Conservation (phyloP, 2,329 filamentous ascomycete species). For the Colletotrichum brevisporum region DNA sequence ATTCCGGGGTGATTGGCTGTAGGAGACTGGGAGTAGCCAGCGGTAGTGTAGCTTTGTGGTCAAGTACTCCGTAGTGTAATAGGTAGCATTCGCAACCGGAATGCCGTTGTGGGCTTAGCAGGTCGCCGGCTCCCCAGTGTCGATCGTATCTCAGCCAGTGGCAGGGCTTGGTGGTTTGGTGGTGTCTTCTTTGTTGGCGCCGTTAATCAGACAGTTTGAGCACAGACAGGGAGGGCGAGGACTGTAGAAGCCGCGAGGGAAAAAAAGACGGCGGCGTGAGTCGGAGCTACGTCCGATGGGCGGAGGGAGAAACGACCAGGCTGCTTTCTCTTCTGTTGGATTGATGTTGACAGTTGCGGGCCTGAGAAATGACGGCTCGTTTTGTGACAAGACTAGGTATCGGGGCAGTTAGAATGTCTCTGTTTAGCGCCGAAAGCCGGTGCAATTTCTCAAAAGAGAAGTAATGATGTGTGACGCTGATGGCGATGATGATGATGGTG, state of each 20-base stretch:
- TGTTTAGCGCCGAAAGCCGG: slow-evolving; percentile 20
- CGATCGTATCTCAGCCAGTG: slow-evolving; percentile 36
- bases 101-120: neutral
- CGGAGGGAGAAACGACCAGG: slow-evolving; percentile 1
- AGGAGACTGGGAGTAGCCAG: no score
- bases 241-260: neutral
- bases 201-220: slow-evolving; percentile 22
- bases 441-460: neutral
- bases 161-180: neutral
- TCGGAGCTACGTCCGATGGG: slow-evolving; percentile 25
- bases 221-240: slow-evolving; percentile 27
- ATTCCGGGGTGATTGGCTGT: neutral
- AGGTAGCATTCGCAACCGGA: neutral
- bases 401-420: slow-evolving; percentile 31
- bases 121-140: slow-evolving; percentile 9
- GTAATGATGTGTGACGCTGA: neutral
- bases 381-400: slow-evolving; percentile 18
- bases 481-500: neutral
- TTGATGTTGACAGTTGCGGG: neutral
- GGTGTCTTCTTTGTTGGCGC: slow-evolving; percentile 10
- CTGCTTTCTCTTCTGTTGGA: slow-evolving; percentile 1
- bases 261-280: slow-evolving; percentile 15
- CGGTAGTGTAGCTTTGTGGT: no score
- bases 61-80: neutral
- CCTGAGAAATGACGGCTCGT: slow-evolving; percentile 11